Conservation (phyloP, 192 early-diverging fungal species). For the Backusella mclennaniae region DNA sequence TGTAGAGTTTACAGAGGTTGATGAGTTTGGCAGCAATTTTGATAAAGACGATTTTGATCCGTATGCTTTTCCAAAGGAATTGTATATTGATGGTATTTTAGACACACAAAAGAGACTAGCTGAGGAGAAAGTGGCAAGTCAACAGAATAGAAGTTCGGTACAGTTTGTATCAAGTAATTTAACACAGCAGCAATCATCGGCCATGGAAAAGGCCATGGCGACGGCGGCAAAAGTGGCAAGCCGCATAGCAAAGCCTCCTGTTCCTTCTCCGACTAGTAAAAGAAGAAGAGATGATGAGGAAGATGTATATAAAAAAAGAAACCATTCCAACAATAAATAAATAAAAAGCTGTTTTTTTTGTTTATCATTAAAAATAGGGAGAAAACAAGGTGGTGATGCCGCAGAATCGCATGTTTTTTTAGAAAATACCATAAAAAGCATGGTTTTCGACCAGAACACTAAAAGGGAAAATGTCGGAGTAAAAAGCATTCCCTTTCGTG, state of each 20-base stretch:
- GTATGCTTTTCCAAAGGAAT: slow-evolving; percentile 56
- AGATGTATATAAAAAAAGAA: neutral
- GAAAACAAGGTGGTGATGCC: too few species aligned
- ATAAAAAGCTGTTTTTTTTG: too few species aligned
- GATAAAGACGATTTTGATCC: slow-evolving; percentile 69
- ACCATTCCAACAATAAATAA: neutral
- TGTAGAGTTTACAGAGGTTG: slow-evolving; percentile 78
- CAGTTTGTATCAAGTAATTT: slow-evolving; percentile 9
- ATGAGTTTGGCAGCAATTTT: slow-evolving; percentile 83
- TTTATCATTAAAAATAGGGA: too few species aligned
- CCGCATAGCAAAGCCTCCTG: slow-evolving; percentile 18
- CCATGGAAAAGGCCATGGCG: slow-evolving; percentile 28
- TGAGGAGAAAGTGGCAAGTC: slow-evolving; percentile 39
- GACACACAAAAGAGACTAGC: slow-evolving; percentile 41
- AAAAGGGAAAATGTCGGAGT: too few species aligned
- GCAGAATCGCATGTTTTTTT: too few species aligned
- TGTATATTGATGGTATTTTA: slow-evolving; percentile 57
- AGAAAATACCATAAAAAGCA: too few species aligned
- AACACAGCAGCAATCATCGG: slow-evolving; percentile 6
- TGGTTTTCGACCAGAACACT: too few species aligned
- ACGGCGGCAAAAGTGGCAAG: slow-evolving; percentile 22
- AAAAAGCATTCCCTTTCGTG: too few species aligned
- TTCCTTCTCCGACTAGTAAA: neutral
- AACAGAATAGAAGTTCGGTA: slow-evolving; percentile 20
- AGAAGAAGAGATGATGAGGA: neutral